Conservation (phyloP, 163 green algal species). For the Coccomyxa subellipsoidea region DNA sequence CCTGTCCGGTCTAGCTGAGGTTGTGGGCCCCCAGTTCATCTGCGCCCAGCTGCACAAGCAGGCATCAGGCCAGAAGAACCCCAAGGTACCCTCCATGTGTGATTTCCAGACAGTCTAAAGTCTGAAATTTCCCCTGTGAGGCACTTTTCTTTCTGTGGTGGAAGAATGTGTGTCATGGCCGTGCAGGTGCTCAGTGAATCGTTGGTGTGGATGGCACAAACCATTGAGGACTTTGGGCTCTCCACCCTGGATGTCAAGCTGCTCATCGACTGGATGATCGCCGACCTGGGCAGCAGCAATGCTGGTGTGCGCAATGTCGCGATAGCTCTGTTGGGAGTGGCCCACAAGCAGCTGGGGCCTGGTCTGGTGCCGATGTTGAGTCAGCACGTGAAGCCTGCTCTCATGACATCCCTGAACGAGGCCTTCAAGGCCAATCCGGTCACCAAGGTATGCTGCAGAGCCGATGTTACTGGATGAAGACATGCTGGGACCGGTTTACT, state of each 20-base stretch:
- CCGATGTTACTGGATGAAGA: background rate
- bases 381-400: conserved; percentile 86
- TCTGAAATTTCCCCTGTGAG: too few species aligned
- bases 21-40: conserved; percentile 82
- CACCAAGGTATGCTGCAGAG: conserved; percentile 31
- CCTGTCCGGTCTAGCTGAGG: conserved; percentile 71
- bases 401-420: conserved; percentile 81
- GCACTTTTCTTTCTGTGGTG: too few species aligned
- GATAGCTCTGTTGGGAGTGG: conserved; percentile 71
- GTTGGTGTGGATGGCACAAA: conserved; percentile 77
- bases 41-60: conserved; percentile 76
- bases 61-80: conserved; percentile 86
- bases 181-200: conserved; percentile 82
- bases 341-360: conserved; percentile 71
- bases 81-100: conserved; percentile 64
- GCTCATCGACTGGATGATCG: conserved; percentile 77
- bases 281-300: conserved; percentile 79
- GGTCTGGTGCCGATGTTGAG: conserved; percentile 55
- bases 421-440: conserved; percentile 73
- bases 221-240: conserved; percentile 83
- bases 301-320: conserved; percentile 70
- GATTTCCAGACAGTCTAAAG: background rate
- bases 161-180: too few species aligned
- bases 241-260: conserved; percentile 59
- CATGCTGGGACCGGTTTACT: background rate